Percentiles rank a stretch among this genome's conserved stretches.
These are phyloP conservation scores for Eucommia ulmoides DNA, from an alignment of 257 asterid genomes.

Conservation along the genomic window DNA sequence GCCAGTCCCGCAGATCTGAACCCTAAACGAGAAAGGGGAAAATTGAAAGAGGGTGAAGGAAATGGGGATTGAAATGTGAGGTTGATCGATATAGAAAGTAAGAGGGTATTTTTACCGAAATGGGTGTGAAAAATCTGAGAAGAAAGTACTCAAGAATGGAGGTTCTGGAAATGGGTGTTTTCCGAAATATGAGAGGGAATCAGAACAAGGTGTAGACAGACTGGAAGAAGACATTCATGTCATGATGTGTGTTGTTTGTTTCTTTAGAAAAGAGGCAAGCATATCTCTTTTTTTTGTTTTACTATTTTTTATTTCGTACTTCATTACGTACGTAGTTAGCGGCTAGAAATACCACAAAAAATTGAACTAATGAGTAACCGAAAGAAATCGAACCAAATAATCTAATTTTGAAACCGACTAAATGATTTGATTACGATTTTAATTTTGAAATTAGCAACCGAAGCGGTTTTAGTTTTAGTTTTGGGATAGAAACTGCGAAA, in stretches of 20 bases:
- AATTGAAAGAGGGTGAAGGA: slow-evolving; percentile 2
- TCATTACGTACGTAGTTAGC: too few species aligned
- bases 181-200: slow-evolving; percentile 8
- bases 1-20: slow-evolving; percentile 41
- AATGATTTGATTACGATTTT: too few species aligned
- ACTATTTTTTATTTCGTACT: too few species aligned
- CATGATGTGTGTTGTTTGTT: slow-evolving; percentile 8
- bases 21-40: not conserved
- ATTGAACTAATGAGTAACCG: too few species aligned
- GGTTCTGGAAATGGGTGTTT: slow-evolving; percentile 9
- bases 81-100: not conserved
- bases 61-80: not conserved
- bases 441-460: too few species aligned
- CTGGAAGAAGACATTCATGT: slow-evolving; percentile 44
- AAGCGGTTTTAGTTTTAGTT: too few species aligned
- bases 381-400: too few species aligned
- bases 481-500: too few species aligned
- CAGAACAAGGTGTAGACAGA: slow-evolving; percentile 31
- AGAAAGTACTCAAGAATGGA: slow-evolving; percentile 1
- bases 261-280: slow-evolving; percentile 18
- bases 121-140: slow-evolving; percentile 3
- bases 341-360: too few species aligned
- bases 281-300: too few species aligned
- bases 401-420: too few species aligned
- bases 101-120: slow-evolving; percentile 3